Evolutionary conservation across 441 rosid genomes (phyloP).

Genomic region (Pelargonium fulgidum): DNA sequence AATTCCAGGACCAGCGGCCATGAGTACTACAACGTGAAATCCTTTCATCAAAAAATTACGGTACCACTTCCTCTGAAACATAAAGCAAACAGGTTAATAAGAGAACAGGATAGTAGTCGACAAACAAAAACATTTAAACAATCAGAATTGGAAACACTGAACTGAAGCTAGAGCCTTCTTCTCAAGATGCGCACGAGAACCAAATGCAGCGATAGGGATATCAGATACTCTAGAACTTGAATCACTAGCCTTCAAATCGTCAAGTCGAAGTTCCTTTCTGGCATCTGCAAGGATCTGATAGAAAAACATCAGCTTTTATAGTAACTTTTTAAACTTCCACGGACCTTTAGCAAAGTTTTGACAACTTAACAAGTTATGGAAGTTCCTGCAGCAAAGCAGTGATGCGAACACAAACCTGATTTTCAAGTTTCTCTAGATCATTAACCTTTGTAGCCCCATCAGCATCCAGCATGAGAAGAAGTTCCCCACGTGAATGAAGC

Average conservation of each 20-base stretch:
- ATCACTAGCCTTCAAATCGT: constrained; percentile 38
- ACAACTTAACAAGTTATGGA: background rate
- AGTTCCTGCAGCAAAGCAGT: constrained; percentile 13
- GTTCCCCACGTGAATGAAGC: constrained; percentile 92
- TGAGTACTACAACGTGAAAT: constrained; percentile 78
- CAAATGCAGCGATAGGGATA: constrained; percentile 67
- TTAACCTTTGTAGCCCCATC: constrained; percentile 93
- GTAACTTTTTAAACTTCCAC: background rate
- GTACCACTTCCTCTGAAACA: background rate
- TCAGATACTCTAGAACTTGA: constrained; percentile 49
- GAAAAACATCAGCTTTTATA: constrained; percentile 31
- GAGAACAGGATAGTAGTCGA: background rate
- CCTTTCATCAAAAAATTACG: constrained; percentile 82
- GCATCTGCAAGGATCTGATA: constrained; percentile 75
- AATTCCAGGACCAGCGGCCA: constrained; percentile 83
- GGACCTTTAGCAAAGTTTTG: background rate
- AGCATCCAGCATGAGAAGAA: constrained; percentile 95
- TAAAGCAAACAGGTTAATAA: constrained; percentile 4
- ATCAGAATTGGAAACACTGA: constrained; percentile 27
- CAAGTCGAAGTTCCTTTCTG: constrained; percentile 35
- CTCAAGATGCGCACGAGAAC: constrained; percentile 95
- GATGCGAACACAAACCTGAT: constrained; percentile 44
- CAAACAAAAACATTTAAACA: background rate
- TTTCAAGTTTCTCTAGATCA: constrained; percentile 91
- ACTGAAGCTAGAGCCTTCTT: constrained; percentile 87